phyloP scores from a whole-genome alignment of 2,329 filamentous ascomycete species.

The Penicillium glabrum region DNA sequence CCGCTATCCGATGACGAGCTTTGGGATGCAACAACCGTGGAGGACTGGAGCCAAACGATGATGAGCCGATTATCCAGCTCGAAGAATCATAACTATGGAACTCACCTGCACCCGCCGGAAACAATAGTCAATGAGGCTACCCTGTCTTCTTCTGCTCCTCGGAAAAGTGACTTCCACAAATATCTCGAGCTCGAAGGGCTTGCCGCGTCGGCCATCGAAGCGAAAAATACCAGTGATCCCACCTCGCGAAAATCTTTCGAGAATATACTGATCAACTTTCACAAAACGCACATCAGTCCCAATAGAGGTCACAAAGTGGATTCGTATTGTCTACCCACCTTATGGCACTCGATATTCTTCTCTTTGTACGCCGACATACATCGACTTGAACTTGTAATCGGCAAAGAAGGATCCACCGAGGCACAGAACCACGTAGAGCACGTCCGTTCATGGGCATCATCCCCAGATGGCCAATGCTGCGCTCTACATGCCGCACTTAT shows the following conservation, averaged over 20 bases:
- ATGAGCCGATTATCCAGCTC: background rate
- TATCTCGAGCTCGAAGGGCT: conserved; percentile 24
- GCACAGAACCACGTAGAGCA: conserved; percentile 11
- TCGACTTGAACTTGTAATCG: conserved; percentile 27
- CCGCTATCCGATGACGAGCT: conserved; percentile 7
- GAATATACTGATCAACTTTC: conserved; percentile 4
- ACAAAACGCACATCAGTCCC: conserved; percentile 11
- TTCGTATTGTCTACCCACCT: conserved; percentile 21
- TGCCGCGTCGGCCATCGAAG: conserved; percentile 20
- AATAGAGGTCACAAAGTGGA: conserved; percentile 4
- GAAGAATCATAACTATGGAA: background rate
- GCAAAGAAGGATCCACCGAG: conserved; percentile 24
- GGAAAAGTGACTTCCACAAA: conserved; percentile 12
- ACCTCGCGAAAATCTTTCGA: background rate
- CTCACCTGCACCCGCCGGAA: background rate
- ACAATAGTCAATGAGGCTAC: background rate
- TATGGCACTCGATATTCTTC: conserved; percentile 33
- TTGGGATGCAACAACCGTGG: conserved; percentile 15
- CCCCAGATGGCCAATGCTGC: conserved; percentile 9
- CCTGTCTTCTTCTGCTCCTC: no score
- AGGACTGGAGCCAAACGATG: conserved; percentile 7
- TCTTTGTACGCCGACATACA: conserved; percentile 26
- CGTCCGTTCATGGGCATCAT: conserved; percentile 24
- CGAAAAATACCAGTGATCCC: background rate
- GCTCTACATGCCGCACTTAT: conserved; percentile 10